Conservation (phyloP, 2,329 filamentous ascomycete genomes). For the Exophiala calicioides region DNA sequence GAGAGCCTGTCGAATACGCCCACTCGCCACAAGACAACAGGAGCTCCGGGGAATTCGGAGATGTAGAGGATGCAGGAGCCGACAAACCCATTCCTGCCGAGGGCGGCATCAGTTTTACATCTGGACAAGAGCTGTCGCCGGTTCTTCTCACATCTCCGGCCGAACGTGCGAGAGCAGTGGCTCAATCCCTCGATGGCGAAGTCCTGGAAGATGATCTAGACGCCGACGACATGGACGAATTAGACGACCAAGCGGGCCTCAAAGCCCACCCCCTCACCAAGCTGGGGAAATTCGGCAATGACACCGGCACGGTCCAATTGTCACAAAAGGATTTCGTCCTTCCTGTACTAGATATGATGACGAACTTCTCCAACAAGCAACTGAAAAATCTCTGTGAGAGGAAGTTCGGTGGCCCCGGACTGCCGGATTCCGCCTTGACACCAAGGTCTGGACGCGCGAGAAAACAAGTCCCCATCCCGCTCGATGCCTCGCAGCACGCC, state of each 20-base stretch:
- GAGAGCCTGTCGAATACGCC: conserved; percentile 37
- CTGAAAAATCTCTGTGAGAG: conserved; percentile 70
- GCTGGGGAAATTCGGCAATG: conserved; percentile 72
- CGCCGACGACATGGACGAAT: no score
- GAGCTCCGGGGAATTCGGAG: not conserved
- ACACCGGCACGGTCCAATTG: conserved; percentile 72
- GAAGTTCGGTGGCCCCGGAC: conserved; percentile 71
- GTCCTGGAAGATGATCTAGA: conserved; percentile 46
- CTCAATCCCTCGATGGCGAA: conserved; percentile 42
- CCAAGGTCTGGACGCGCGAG: conserved; percentile 54
- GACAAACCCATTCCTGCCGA: conserved; percentile 4
- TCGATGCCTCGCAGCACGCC: conserved; percentile 56
- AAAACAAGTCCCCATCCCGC: conserved; percentile 59
- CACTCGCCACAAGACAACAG: conserved; percentile 23
- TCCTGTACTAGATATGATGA: conserved; percentile 70
- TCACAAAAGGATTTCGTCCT: conserved; percentile 68
- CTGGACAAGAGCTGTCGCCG: conserved; percentile 7
- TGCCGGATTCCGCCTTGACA: conserved; percentile 73
- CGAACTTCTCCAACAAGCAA: conserved; percentile 70
- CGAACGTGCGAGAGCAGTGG: conserved; percentile 40
- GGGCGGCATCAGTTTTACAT: conserved; percentile 22
- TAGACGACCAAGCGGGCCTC: conserved; percentile 36
- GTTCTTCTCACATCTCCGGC: conserved; percentile 28
- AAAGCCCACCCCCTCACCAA: conserved; percentile 68
- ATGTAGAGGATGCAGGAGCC: conserved; percentile 3